Evolutionary conservation across 177 flowering plant genomes (phyloP).

Genomic region (Vitis hybrid): DNA sequence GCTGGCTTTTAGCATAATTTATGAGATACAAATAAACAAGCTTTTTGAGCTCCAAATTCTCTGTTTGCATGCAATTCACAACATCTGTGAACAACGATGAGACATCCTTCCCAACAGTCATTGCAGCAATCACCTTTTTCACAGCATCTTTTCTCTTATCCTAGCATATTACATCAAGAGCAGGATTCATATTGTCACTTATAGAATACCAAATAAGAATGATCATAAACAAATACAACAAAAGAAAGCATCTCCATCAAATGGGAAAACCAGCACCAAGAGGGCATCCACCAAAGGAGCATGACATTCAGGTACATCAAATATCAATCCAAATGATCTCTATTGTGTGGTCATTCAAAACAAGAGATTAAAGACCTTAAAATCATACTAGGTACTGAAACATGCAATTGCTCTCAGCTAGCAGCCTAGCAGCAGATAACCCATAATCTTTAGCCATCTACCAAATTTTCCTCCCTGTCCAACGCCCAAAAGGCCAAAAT

Average conservation of each 20-base stretch:
- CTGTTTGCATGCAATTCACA: constrained; percentile 99
- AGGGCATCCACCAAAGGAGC: not conserved
- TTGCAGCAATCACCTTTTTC: constrained; percentile 98
- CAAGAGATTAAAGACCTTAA: no score
- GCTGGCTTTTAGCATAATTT: constrained; percentile 99
- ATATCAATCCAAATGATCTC: no score
- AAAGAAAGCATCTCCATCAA: no score
- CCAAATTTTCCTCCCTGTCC: no score
- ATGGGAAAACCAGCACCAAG: not conserved
- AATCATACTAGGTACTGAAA: no score
- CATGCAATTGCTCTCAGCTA: no score
- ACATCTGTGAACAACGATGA: constrained; percentile 97
- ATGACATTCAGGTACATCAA: not conserved
- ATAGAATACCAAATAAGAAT: not conserved
- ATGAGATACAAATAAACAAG: constrained; percentile 96
- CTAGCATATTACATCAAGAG: constrained; percentile 28
- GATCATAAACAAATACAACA: not conserved
- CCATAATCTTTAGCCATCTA: no score
- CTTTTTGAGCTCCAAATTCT: constrained; percentile 96
- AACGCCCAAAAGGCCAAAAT: no score
- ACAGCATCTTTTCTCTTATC: constrained; percentile 99
- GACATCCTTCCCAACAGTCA: constrained; percentile 99
- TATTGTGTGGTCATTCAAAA: no score
- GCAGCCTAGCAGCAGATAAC: no score
- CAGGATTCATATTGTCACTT: not conserved